A percentile compares a stretch with the other conserved stretches of the same genome.
Conservation (phyloP, 192 early-diverging fungal genomes). For the Phycomyces blakesleeanus region DNA sequence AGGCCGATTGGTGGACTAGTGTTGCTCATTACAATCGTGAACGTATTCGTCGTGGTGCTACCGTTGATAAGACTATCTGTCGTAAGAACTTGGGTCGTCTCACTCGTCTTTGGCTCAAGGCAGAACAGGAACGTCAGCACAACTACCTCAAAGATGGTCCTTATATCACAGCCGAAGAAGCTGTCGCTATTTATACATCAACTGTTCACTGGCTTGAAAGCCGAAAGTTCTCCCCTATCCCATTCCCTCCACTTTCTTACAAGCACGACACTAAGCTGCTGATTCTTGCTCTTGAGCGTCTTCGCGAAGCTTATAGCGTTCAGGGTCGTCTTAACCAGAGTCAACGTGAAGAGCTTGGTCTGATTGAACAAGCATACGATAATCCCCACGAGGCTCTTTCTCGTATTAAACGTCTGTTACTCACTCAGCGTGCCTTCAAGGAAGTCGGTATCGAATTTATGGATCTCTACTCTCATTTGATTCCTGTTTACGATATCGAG, state of each 20-base stretch:
- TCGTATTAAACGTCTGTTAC: constrained; percentile 90
- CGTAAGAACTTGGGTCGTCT: constrained; percentile 98
- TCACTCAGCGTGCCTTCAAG: constrained; percentile 98
- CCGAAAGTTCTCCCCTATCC: constrained; percentile 97
- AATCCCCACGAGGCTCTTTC: constrained; percentile 84
- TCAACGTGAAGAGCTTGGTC: constrained; percentile 94
- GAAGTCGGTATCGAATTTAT: constrained; percentile 99
- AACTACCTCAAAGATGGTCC: constrained; percentile 99
- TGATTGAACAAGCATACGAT: constrained; percentile 99
- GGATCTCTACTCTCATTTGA: constrained; percentile 95
- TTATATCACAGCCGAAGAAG: constrained; percentile 96
- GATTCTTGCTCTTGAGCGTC: constrained; percentile 89
- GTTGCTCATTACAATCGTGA: constrained; percentile 99
- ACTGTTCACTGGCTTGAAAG: constrained; percentile 99
- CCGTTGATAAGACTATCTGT: constrained; percentile 98
- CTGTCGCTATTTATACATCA: constrained; percentile 95
- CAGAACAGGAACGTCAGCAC: constrained; percentile 99
- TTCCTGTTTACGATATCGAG: constrained; percentile 96
- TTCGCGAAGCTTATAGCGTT: constrained; percentile 95
- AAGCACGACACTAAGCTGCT: constrained; percentile 99
- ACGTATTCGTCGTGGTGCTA: constrained; percentile 96
- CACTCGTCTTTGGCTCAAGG: constrained; percentile 97
- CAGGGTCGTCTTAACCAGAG: constrained; percentile 92
- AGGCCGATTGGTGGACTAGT: constrained; percentile 99
- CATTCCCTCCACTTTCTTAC: constrained; percentile 98